Evolutionary conservation across 2,329 filamentous ascomycete species (phyloP).

Genomic region (Simplicillium aogashimaense): DNA sequence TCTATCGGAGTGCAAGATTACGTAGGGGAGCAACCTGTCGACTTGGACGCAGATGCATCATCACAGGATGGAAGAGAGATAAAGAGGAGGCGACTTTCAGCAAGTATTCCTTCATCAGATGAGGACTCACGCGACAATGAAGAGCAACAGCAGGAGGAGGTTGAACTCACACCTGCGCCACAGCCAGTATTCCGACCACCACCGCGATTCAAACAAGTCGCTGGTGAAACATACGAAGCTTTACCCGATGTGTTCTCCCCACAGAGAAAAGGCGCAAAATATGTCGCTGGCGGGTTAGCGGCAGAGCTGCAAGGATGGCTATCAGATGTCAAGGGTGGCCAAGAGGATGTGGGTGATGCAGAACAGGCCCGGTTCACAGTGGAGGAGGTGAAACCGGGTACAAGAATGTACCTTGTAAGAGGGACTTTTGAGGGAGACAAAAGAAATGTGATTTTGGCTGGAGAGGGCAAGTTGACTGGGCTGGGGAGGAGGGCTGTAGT

Average conservation of each 20-base stretch:
- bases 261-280: constrained; percentile 20
- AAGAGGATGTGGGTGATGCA: constrained; percentile 10
- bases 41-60: not conserved
- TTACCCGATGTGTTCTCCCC: constrained; percentile 23
- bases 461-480: constrained; percentile 25
- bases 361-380: constrained; percentile 16
- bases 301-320: constrained; percentile 29
- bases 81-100: constrained; percentile 13
- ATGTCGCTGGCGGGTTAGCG: constrained; percentile 25
- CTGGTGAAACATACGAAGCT: constrained; percentile 7
- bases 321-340: constrained; percentile 27
- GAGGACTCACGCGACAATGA: constrained; percentile 4
- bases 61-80: constrained; percentile 9
- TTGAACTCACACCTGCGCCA: constrained; percentile 9
- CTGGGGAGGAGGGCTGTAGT: constrained; percentile 19
- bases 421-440: constrained; percentile 8
- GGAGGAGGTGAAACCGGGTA: constrained; percentile 18
- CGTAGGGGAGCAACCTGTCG: constrained; percentile 4
- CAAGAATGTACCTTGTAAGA: constrained; percentile 23
- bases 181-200: constrained; percentile 28
- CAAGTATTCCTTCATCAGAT: constrained; percentile 1
- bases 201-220: constrained; percentile 26
- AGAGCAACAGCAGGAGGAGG: constrained; percentile 5
- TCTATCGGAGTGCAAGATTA: not conserved
- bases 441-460: constrained; percentile 23